Evolutionary conservation across 2,329 filamentous ascomycete species (phyloP), one percentile per base, ranked within the genome.

Genomic region (Geosmithia putterillii): DNA sequence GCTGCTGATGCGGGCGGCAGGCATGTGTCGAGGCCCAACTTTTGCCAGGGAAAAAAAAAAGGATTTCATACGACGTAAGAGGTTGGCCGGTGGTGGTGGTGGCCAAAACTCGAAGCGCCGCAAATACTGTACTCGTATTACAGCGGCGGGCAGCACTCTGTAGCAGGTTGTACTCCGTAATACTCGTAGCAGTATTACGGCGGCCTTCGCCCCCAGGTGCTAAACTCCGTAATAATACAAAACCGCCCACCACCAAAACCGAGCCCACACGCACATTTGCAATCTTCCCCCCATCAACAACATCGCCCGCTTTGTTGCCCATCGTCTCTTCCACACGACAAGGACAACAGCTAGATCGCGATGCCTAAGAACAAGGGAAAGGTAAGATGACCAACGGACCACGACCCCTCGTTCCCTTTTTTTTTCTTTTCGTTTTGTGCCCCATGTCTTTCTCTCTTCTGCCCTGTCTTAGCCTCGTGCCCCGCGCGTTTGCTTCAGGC

Each of bases 351-450:
- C 19, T 42, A 49, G 54, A 9, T 48, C 45, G 50, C 50, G 49
- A 95, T 95, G 89, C 89, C 89, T 61, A 95, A 95, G 86, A 95
- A 95, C 68, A 95, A 95, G 82, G 89, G 89, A 89, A 95, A 95
- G 73, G 88, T 94, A 74, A 62, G 76, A 59, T 47, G 44, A 38
- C 15, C 38, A 38, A 17, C 14, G 25, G 42, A 8, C 42, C 23
- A 12, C 38, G 35, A 45, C 36, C 41, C 45, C 10, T 25, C 38
- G 35, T 45, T 34, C 41, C 45, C 10, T 25, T 32, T 32, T 12
- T 14, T 32, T 32, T 32, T 32, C 10, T 25, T 25, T 25, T 25
- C 23, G 7, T 10, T 25, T 25, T 25, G 7, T 25, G 35, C 32
- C 47, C 41, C 36, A 46, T 15, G 15, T 40, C 22, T 45, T 42